A percentile compares a stretch with the other conserved stretches of the same genome.
Evolutionary conservation across 2,329 filamentous ascomycete genomes (phyloP).

Genomic region (Diaporthe sp.): DNA sequence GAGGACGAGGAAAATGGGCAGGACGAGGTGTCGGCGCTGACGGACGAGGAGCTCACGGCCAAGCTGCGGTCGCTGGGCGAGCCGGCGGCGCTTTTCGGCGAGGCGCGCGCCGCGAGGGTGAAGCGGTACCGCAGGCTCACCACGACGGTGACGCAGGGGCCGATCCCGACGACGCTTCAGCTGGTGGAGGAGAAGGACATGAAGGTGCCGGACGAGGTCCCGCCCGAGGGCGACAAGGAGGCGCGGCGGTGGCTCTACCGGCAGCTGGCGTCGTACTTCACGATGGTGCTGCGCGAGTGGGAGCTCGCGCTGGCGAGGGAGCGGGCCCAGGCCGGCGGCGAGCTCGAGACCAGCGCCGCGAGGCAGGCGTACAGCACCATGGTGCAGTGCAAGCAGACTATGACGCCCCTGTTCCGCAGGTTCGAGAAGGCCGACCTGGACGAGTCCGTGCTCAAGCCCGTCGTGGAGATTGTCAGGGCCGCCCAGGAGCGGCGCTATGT

Average conservation of each 20-base stretch:
- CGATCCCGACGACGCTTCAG: conserved; percentile 87
- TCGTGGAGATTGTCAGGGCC: conserved; percentile 92
- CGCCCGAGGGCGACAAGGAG: conserved; percentile 71
- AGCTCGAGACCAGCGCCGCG: conserved; percentile 78
- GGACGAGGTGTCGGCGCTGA: conserved; percentile 70
- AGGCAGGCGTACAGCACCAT: conserved; percentile 87
- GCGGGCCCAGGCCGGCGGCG: conserved; percentile 50
- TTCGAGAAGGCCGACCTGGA: conserved; percentile 87
- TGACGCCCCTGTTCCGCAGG: conserved; percentile 90
- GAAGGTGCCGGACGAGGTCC: conserved; percentile 78
- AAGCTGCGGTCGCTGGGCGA: conserved; percentile 81
- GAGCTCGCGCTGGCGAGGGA: conserved; percentile 80
- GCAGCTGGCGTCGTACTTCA: conserved; percentile 95
- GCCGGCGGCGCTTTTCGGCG: conserved; percentile 84
- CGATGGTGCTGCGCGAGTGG: conserved; percentile 94
- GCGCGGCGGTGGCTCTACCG: conserved; percentile 82
- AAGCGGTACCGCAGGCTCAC: conserved; percentile 78
- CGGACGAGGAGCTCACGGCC: conserved; percentile 76
- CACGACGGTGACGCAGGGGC: conserved; percentile 76
- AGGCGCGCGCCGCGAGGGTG: conserved; percentile 78
- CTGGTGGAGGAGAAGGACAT: conserved; percentile 89
- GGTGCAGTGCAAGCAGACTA: conserved; percentile 87
- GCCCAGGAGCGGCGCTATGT: conserved; percentile 94
- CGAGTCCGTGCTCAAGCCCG: conserved; percentile 81
- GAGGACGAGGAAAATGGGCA: conserved; percentile 55